phyloP scores from a whole-genome alignment of 2,329 filamentous ascomycete species.

The Penicillium sp. region DNA sequence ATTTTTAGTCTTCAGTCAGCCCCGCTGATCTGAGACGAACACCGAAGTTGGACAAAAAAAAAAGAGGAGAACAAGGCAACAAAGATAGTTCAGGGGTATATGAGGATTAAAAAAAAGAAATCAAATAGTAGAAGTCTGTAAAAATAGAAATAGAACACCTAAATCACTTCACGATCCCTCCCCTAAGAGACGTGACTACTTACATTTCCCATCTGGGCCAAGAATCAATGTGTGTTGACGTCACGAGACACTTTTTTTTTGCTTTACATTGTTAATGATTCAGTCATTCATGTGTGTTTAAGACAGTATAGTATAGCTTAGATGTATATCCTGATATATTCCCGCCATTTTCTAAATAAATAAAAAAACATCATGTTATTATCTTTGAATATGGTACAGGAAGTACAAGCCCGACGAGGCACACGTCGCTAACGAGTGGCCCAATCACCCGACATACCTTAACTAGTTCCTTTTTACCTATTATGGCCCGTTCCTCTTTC shows the following conservation, averaged over 20 bases:
- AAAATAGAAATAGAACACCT: neutral
- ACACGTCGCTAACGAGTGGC: neutral
- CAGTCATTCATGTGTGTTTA: neutral
- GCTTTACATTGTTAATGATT: neutral
- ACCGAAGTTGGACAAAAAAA: conserved; percentile 3
- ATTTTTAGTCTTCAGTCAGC: conserved; percentile 9
- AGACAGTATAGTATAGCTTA: neutral
- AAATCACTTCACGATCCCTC: neutral
- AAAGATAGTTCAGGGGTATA: conserved; percentile 7
- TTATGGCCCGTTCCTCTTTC: neutral
- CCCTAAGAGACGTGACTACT: neutral
- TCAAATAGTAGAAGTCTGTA: neutral
- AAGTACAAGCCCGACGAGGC: neutral
- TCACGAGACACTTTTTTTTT: conserved; percentile 1
- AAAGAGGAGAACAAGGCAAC: conserved; percentile 1
- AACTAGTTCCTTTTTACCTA: neutral
- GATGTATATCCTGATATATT: neutral
- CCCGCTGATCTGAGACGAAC: conserved; percentile 11
- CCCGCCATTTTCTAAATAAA: neutral
- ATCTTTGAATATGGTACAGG: neutral
- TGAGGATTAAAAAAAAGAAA: neutral
- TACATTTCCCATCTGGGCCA: neutral
- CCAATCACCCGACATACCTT: conserved; percentile 5
- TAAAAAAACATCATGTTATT: neutral
- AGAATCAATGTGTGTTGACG: conserved; percentile 3